Conservation (phyloP, 345 rosid species). For the Citrus mangshanensis region DNA sequence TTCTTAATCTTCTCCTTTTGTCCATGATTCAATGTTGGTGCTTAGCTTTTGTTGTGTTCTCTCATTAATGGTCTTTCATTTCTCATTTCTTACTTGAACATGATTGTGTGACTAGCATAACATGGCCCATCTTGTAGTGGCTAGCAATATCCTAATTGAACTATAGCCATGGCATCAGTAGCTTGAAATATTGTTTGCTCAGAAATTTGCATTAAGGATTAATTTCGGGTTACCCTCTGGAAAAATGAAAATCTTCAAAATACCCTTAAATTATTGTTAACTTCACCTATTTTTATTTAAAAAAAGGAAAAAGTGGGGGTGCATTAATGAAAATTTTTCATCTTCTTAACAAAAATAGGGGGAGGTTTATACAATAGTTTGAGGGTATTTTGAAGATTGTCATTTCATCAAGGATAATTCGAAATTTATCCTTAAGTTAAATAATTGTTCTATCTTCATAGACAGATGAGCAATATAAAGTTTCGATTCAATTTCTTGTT, state of each 20-base stretch:
- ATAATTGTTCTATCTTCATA: not conserved
- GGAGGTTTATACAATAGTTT: too few relatives aligned
- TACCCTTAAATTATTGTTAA: too few relatives aligned
- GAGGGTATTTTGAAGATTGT: too few relatives aligned
- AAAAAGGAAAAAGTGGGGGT: too few relatives aligned
- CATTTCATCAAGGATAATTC: too few relatives aligned
- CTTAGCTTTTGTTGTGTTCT: not conserved
- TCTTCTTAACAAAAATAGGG: too few relatives aligned
- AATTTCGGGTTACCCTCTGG: too few relatives aligned
- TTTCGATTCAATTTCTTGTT: not conserved
- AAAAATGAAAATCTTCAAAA: too few relatives aligned
- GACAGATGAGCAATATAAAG: not conserved
- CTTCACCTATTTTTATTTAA: too few relatives aligned
- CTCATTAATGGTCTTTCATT: not conserved
- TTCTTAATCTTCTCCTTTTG: conserved; percentile 2
- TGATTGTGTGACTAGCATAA: not conserved
- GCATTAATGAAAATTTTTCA: too few relatives aligned
- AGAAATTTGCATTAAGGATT: not conserved
- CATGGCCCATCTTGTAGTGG: not conserved
- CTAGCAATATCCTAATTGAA: not conserved
- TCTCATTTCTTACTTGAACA: not conserved
- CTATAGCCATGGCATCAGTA: not conserved
- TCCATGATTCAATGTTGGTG: not conserved
- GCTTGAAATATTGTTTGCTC: not conserved
- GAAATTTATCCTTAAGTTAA: not conserved